Evolutionary conservation across 1,139 yeast genomes (phyloP), one percentile per base, ranked within the genome.

Genomic region (Suhomyces yuchorum): DNA sequence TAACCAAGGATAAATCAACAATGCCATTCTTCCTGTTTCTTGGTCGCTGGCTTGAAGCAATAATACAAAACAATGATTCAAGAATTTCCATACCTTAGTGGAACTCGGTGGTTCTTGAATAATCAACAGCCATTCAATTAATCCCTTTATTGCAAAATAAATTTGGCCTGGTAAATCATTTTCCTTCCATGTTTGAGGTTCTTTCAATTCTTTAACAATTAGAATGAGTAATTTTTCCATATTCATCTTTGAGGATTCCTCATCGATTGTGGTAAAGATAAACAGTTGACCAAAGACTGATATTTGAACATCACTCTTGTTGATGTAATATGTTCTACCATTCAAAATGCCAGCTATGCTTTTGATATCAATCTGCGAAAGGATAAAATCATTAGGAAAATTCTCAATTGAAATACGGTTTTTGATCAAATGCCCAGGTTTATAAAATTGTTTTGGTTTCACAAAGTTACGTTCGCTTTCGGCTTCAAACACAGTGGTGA

Each of bases 401-500:
- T 14, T 14, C 5, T 12, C 18, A 17, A 15, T 14, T 15, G 33
- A 12, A 37, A n/a, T 12, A 26, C 11, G 11, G 17, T 15, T 26
- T 24, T 15, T 19, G 9, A 24, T 22, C n/a, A 33, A 32, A 8
- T 20, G 24, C 11, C 6, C 14, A 15, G 37, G 24, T 17, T 22
- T 22, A 14, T 40, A 24, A 15, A 24, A 34, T 14, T 15, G 22
- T 26, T 24, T 43, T 4, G 44, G 47, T 32, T 42, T 47, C 11
- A 56, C 53, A 37, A 51, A 64, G 17, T 48, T 54, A 4, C 52
- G 55, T 2, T 58, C 54, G 47, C 73, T 71, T 48, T 73, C 78
- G 0, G 68, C 75, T 55, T 75, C 80, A 47, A 70, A 59, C 0
- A 57, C 67, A 0, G 70, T 65, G 1, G 79, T 74, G 24, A 62